Percentiles rank a stretch among this genome's conserved stretches.
These are phyloP conservation scores for Sporobolomyces roseus DNA, from an alignment of 768 basidiomycete species.

Conservation along the genomic window DNA sequence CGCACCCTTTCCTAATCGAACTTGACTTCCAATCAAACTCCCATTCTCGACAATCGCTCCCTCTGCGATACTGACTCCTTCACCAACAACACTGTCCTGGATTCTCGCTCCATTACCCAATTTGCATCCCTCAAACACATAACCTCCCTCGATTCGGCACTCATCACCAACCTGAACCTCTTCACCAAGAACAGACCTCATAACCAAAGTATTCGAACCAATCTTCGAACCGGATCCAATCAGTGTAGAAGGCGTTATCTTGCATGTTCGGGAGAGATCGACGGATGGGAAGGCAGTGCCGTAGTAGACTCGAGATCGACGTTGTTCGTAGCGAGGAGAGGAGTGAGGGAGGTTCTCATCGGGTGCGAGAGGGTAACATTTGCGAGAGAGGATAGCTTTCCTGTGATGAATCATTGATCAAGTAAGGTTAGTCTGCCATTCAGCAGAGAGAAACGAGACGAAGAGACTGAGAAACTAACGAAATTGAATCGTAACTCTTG, in stretches of 20 bases:
- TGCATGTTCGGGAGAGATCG: conserved; percentile 76
- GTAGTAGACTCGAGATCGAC: conserved; percentile 83
- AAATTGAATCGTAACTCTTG: conserved; percentile 81
- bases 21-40: conserved; percentile 75
- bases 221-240: conserved; percentile 74
- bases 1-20: conserved; percentile 70
- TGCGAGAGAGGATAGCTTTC: conserved; percentile 85
- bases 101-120: conserved; percentile 66
- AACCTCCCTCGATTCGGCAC: conserved; percentile 56
- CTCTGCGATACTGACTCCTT: conserved; percentile 54
- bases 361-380: conserved; percentile 93
- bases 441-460: too few relatives aligned
- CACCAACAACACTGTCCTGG: conserved; percentile 74
- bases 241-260: conserved; percentile 72
- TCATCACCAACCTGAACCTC: conserved; percentile 47
- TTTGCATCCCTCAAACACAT: conserved; percentile 68
- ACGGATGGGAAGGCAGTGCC: conserved; percentile 80
- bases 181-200: conserved; percentile 50
- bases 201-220: conserved; percentile 65
- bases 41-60: conserved; percentile 66
- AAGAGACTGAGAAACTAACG: conserved; percentile 53
- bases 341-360: conserved; percentile 75
- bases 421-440: too few relatives aligned
- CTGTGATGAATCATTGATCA: conserved; percentile 56
- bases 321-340: conserved; percentile 65